Percentiles rank a stretch among this genome's conserved stretches.
Conservation (phyloP, 1,139 yeast genomes). For the Chernovozyma aurita region DNA sequence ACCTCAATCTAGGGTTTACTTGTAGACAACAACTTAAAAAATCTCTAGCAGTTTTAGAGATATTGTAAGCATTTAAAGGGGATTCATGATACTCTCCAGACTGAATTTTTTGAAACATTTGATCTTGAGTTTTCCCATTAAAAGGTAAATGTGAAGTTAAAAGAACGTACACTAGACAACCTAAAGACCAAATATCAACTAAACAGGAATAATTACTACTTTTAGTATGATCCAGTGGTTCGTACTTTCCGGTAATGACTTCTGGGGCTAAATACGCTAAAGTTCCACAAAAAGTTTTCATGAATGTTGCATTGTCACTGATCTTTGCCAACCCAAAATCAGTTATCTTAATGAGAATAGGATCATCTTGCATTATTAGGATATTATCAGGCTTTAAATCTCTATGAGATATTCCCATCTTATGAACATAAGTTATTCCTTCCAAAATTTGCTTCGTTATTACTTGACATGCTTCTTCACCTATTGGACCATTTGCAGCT, state of each 20-base stretch:
- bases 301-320: constrained; percentile 68
- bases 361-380: constrained; percentile 84
- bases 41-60: constrained; percentile 61
- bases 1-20: constrained; percentile 67
- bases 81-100: constrained; percentile 78
- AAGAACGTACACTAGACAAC: constrained; percentile 86
- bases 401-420: constrained; percentile 85
- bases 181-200: constrained; percentile 91
- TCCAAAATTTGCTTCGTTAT: constrained; percentile 78
- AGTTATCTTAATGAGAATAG: constrained; percentile 82
- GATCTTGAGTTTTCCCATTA: constrained; percentile 87
- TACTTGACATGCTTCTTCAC: constrained; percentile 85
- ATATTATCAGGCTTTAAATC: constrained; percentile 94
- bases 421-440: constrained; percentile 85
- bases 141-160: constrained; percentile 91
- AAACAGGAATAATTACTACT: constrained; percentile 65
- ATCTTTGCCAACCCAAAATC: constrained; percentile 91
- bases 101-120: constrained; percentile 69
- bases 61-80: constrained; percentile 64
- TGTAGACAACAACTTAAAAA: constrained; percentile 67
- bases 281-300: constrained; percentile 90
- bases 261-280: constrained; percentile 93
- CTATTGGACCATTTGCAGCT: constrained; percentile 85
- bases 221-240: constrained; percentile 24
- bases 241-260: constrained; percentile 70